phyloP scores from a whole-genome alignment of 2,329 filamentous ascomycete genomes.

The Aspergillus sp. region DNA sequence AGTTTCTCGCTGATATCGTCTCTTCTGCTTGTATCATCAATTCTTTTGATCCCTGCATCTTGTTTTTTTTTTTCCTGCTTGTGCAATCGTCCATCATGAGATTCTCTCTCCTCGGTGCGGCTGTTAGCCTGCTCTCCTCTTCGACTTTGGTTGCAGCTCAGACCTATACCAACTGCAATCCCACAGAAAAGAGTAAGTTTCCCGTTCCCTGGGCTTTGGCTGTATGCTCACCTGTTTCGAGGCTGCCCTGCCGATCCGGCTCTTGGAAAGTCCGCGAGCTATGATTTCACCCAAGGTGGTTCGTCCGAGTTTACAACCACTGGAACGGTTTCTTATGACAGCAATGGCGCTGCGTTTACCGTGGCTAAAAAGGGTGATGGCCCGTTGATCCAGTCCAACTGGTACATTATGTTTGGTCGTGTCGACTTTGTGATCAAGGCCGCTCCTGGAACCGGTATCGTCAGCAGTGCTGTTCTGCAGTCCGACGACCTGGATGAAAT shows the following conservation, averaged over 20 bases:
- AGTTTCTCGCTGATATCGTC: slow-evolving; percentile 1
- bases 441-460: slow-evolving; percentile 83
- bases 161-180: slow-evolving; percentile 42
- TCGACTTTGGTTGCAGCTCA: slow-evolving; percentile 31
- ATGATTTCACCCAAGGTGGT: slow-evolving; percentile 74
- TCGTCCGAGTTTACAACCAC: slow-evolving; percentile 74
- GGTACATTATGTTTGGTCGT: slow-evolving; percentile 99
- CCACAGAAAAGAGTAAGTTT: slow-evolving; percentile 32
- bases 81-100: slow-evolving; percentile 25
- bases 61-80: slow-evolving; percentile 2
- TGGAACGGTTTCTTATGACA: slow-evolving; percentile 66
- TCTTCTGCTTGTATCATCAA: neutral
- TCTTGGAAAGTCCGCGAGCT: slow-evolving; percentile 72
- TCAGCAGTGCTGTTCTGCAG: slow-evolving; percentile 85
- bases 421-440: slow-evolving; percentile 82
- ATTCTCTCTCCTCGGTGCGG: slow-evolving; percentile 18
- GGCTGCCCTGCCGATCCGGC: slow-evolving; percentile 73
- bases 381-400: slow-evolving; percentile 80
- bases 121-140: slow-evolving; percentile 23
- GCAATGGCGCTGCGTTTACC: slow-evolving; percentile 75
- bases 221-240: slow-evolving; percentile 19
- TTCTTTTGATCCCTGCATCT: neutral
- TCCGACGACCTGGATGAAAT: slow-evolving; percentile 94
- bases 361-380: slow-evolving; percentile 74
- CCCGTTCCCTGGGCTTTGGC: neutral